Conservation (phyloP, 2,329 filamentous ascomycete species). For the Aspergillus ochraceus region DNA sequence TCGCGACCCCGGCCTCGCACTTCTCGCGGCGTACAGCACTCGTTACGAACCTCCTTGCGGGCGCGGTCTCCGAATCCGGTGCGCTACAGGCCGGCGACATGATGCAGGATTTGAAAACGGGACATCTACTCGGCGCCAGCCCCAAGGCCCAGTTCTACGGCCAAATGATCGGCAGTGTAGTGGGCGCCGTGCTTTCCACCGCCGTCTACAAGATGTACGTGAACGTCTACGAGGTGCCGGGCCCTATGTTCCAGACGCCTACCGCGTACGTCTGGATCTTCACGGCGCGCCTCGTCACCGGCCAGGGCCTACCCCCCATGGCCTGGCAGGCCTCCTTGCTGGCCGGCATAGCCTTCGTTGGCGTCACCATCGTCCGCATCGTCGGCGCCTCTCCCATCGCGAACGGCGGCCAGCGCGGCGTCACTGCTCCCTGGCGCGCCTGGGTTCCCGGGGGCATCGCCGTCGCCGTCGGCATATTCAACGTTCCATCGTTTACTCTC, state of each 20-base stretch:
- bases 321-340: slow-evolving; percentile 76
- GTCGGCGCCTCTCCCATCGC: slow-evolving; percentile 41
- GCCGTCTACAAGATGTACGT: slow-evolving; percentile 89
- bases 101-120: slow-evolving; percentile 96
- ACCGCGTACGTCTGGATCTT: slow-evolving; percentile 98
- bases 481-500: slow-evolving; percentile 91
- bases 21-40: slow-evolving; percentile 77
- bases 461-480: slow-evolving; percentile 97
- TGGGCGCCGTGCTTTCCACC: slow-evolving; percentile 82
- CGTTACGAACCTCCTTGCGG: slow-evolving; percentile 92
- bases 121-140: slow-evolving; percentile 85
- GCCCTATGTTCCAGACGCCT: slow-evolving; percentile 87
- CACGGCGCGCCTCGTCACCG: slow-evolving; percentile 88
- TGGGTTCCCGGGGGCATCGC: slow-evolving; percentile 91
- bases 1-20: slow-evolving; percentile 77
- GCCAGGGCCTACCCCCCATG: slow-evolving; percentile 80
- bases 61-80: slow-evolving; percentile 80
- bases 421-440: slow-evolving; percentile 62
- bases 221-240: slow-evolving; percentile 83
- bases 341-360: slow-evolving; percentile 71
- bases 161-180: slow-evolving; percentile 84
- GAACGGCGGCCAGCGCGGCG: slow-evolving; percentile 31
- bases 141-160: slow-evolving; percentile 97
- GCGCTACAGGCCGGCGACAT: slow-evolving; percentile 94
- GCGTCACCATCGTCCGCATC: slow-evolving; percentile 71